Evolutionary conservation across 2,329 filamentous ascomycete species (phyloP), one percentile per base, ranked within the genome.

Genomic region (Coleophoma cylindrospora): DNA sequence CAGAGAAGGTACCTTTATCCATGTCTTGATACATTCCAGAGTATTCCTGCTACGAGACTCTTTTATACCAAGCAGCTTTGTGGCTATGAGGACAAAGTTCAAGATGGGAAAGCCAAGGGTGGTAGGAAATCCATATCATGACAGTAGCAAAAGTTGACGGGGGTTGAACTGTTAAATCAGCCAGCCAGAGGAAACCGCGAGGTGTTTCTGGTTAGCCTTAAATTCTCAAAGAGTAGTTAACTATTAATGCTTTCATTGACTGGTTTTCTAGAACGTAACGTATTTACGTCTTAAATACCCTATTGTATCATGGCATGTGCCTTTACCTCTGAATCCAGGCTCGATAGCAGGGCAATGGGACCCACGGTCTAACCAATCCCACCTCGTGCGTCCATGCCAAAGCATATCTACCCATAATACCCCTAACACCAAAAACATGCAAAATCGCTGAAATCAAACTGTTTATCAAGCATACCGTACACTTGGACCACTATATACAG

Each of bases 41-140:
- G 74, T 61, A 71, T 83, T 21, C 70, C 80, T 1, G 72, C 73
- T 15, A 80, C 79, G 13, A 72, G 80, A 8, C 69, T 77, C n/a
- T 72, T 75, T 53, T 83, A 81, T 61, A 79, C 71, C 47, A 73
- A 72, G 53, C 73, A 80, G 60, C 68, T 83, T 40, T 81, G 77
- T 61, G 79, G 79, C 36, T 72, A 75, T 54, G 71, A 75, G 11
- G 65, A 70, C 19, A 58, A 65, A 3, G 27, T 27, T 10, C 49
- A 52, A 13, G 55, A 54, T 45, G 22, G 40, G 40, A 33, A 27
- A 46, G 40, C 47, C 22, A 22, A 8, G 43, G 34, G 12, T 12
- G 21, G 21, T 27, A 27, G 13, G 4, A 44, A 44, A 32, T n/a
- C 19, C 11, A 32, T 22, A 27, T 12, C 41, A 44, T 22, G 41